A percentile compares a stretch with the other conserved stretches of the same genome.
Conservation (phyloP, 495 filamentous ascomycete species). For the Annulohypoxylon stygium region DNA sequence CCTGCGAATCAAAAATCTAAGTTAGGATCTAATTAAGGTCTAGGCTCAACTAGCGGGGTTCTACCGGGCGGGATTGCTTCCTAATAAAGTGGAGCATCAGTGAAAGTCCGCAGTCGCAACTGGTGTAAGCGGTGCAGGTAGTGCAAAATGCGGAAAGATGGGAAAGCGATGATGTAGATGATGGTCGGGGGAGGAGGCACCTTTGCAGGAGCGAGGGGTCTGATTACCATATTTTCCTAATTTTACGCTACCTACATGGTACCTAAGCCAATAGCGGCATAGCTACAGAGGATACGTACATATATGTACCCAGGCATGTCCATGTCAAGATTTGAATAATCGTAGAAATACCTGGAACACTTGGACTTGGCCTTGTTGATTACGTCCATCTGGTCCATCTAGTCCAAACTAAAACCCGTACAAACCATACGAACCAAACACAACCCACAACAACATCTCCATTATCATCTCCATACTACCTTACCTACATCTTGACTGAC, state of each 20-base stretch:
- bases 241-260: conserved; percentile 2
- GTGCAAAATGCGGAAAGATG: conserved; percentile 15
- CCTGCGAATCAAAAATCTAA: conserved; percentile 21
- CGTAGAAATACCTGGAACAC: conserved; percentile 23
- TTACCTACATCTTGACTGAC: conserved; percentile 20
- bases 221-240: conserved; percentile 23
- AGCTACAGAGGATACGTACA: background rate
- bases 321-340: background rate
- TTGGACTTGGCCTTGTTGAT: conserved; percentile 7
- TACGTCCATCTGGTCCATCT: no score
- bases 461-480: background rate
- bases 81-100: conserved; percentile 38
- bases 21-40: conserved; percentile 22
- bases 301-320: conserved; percentile 3
- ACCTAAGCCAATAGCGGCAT: background rate
- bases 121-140: background rate
- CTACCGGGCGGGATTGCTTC: conserved; percentile 31
- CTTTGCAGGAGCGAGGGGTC: conserved; percentile 4
- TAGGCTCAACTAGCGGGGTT: conserved; percentile 41
- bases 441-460: background rate
- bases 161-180: conserved; percentile 40
- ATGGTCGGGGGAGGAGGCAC: conserved; percentile 1
- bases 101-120: conserved; percentile 1
- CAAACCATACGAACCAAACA: background rate
- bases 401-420: no score